Conservation (phyloP, 108 stramenopile species). For the Cylindrotheca fusiformis region DNA sequence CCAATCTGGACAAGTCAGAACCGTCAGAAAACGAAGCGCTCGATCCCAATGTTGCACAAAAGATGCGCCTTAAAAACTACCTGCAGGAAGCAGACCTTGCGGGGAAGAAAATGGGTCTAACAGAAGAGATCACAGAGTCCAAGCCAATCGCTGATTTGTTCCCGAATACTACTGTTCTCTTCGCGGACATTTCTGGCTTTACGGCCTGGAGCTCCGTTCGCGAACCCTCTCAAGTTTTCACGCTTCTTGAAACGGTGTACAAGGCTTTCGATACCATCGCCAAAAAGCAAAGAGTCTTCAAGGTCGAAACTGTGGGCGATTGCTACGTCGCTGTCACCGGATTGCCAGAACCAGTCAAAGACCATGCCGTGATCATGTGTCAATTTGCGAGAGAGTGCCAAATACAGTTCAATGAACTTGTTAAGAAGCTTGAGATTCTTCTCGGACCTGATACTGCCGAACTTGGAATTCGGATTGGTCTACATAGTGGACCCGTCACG, state of each 20-base stretch:
- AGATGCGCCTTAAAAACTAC: conserved; percentile 20
- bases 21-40: background rate
- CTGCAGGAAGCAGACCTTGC: background rate
- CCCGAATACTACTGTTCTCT: conserved; percentile 67
- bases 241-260: conserved; percentile 53
- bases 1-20: conserved; percentile 1
- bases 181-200: conserved; percentile 62
- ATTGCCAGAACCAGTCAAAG: conserved; percentile 44
- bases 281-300: conserved; percentile 45
- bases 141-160: conserved; percentile 73
- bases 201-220: conserved; percentile 50
- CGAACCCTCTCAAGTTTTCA: conserved; percentile 55
- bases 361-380: conserved; percentile 53
- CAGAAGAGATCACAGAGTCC: conserved; percentile 2
- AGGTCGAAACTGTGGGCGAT: conserved; percentile 46
- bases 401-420: conserved; percentile 37
- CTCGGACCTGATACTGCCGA: conserved; percentile 36
- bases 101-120: background rate
- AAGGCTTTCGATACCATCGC: conserved; percentile 56
- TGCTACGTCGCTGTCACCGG: conserved; percentile 66
- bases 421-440: conserved; percentile 10
- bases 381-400: conserved; percentile 52
- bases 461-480: conserved; percentile 51
- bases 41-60: conserved; percentile 2
- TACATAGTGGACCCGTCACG: conserved; percentile 60